Evolutionary conservation across 106 monocot genomes (phyloP).

Genomic region (Phalaenopsis aphrodite): DNA sequence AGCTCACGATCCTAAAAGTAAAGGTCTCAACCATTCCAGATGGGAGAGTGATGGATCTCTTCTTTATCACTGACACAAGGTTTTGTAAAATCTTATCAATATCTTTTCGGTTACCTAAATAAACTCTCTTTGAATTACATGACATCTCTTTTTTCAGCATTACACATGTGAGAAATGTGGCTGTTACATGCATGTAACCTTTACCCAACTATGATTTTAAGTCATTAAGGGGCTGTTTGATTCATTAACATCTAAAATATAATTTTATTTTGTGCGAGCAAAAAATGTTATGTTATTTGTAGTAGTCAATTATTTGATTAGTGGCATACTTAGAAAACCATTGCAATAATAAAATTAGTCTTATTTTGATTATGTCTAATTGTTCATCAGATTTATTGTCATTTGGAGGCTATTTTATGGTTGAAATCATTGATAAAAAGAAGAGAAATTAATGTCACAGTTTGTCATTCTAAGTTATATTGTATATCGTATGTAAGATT

Average conservation of each 20-base stretch:
- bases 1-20: slow-evolving; percentile 61
- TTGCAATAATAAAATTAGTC: background rate
- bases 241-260: background rate
- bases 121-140: background rate
- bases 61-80: slow-evolving; percentile 75
- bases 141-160: background rate
- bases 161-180: background rate
- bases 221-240: background rate
- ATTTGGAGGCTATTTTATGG: background rate
- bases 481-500: background rate
- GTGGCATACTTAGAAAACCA: background rate
- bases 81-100: slow-evolving; percentile 6
- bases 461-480: too few relatives aligned
- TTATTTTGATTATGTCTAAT: background rate
- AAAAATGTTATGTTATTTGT: background rate
- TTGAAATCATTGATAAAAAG: background rate
- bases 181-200: background rate
- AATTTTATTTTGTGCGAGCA: background rate
- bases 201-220: background rate
- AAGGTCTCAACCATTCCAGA: slow-evolving; percentile 76
- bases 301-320: background rate
- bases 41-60: slow-evolving; percentile 72
- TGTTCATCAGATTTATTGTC: background rate
- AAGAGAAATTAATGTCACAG: too few relatives aligned
- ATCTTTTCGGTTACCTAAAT: background rate